Base-by-base conservation (phyloP, 345 rosid species). In the Psidium guajava region DNA sequence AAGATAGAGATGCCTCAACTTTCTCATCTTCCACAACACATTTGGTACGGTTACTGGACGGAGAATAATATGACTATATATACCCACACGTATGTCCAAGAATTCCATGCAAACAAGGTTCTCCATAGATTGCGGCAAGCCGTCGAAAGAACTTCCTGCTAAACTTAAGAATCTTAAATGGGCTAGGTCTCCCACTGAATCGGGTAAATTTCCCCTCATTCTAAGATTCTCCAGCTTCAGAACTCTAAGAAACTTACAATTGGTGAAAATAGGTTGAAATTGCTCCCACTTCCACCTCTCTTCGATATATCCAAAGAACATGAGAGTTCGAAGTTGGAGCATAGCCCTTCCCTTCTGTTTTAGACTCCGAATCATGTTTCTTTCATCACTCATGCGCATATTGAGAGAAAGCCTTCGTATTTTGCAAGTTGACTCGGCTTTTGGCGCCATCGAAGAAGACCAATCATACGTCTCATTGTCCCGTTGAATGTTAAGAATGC, bases 161-260 rank as follows among this genome's bases (percentile, higher is more conserved):
- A 88, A 24, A 64, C 89, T 84, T 59, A 89, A 82, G 83, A 85
- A 89, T 82, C 89, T 87, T 53, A 91, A 82, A 50, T 90, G 93
- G 28, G 90, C 88, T 74, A 93, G 89, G 10, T 82, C 81, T 6
- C 92, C 91, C 6, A 90, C 85, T 64, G 27, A 84, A 55, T 82
- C 28, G 0, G 88, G 90, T 40, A 92, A 50, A 49, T 54, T 87
- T 6, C 88, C 88, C 42, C n/a, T n/a, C n/a, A n/a, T n/a, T n/a
- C n/a, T n/a, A 24, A 55, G 85, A 22, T 81, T 57, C 59, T 84
- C 90, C 5, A 91, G 86, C 83, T 90, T 87, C 28, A 93, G 85
- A 13, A 91, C 87, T 74, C 92, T 88, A 21, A 93, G 77, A 49
- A 88, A 50, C 10, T 73, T 74, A 28, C 87, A 80, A 53, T 14